phyloP scores from a whole-genome alignment of 441 rosid genomes.

The Gossypium lobatum region DNA sequence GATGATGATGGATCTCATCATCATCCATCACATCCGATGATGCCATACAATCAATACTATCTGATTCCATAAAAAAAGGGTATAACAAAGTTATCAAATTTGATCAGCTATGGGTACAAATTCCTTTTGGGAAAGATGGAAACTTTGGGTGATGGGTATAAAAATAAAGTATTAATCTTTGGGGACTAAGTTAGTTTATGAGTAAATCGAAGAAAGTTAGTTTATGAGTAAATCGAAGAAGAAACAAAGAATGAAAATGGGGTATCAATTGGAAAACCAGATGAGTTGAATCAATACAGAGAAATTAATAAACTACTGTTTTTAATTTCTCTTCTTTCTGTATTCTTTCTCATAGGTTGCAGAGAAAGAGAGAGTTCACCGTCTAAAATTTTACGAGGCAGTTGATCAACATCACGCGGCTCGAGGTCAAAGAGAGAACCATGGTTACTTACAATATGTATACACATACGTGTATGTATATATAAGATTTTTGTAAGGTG shows the following conservation, averaged over 20 bases:
- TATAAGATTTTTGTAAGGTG: no score
- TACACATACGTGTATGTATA: no score
- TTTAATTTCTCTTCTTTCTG: slow-evolving; percentile 14
- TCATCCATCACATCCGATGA: slow-evolving; percentile 64
- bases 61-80: slow-evolving; percentile 50
- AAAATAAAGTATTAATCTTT: not conserved
- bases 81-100: not conserved
- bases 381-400: slow-evolving; percentile 30
- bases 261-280: not conserved
- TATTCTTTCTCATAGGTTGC: slow-evolving; percentile 31
- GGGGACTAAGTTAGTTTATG: not conserved
- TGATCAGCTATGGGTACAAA: slow-evolving; percentile 15
- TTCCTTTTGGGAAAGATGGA: slow-evolving; percentile 1
- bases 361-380: slow-evolving; percentile 11
- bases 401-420: slow-evolving; percentile 40
- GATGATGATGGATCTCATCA: slow-evolving; percentile 74
- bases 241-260: not conserved
- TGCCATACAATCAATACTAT: slow-evolving; percentile 70
- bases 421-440: slow-evolving; percentile 16
- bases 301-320: no score
- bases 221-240: not conserved
- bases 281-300: not conserved
- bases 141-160: not conserved
- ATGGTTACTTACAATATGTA: no score
- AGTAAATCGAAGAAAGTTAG: not conserved